Evolutionary conservation across 768 basidiomycete species (phyloP).

Genomic region (Myochromella boudieri): DNA sequence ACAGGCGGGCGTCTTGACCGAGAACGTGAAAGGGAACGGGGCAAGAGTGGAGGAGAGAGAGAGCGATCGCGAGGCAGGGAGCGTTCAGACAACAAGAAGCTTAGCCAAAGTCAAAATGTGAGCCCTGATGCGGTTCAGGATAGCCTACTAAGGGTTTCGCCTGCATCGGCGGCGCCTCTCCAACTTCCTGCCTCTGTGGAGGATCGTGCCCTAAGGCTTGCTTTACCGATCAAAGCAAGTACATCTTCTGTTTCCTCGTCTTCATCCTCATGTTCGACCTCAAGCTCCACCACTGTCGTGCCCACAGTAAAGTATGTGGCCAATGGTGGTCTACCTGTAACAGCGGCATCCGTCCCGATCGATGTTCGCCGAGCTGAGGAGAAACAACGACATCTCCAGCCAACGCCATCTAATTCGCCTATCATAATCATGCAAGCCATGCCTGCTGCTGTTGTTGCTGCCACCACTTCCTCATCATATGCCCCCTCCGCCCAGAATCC

Average conservation of each 20-base stretch:
- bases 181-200: not conserved
- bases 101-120: slow-evolving; percentile 33
- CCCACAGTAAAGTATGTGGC: slow-evolving; percentile 1
- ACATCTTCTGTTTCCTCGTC: slow-evolving; percentile 19
- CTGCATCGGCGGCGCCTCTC: slow-evolving; percentile 9
- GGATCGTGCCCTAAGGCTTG: slow-evolving; percentile 1
- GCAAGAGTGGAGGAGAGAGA: slow-evolving; percentile 17
- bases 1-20: slow-evolving; percentile 33
- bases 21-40: slow-evolving; percentile 24
- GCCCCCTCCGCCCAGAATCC: slow-evolving; percentile 2
- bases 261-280: slow-evolving; percentile 23
- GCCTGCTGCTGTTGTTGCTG: slow-evolving; percentile 18
- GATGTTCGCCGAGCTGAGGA: slow-evolving; percentile 19
- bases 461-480: slow-evolving; percentile 7
- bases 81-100: slow-evolving; percentile 33
- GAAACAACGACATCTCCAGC: slow-evolving; percentile 32
- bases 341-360: slow-evolving; percentile 3
- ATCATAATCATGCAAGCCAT: slow-evolving; percentile 30
- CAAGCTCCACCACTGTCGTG: slow-evolving; percentile 25
- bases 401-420: slow-evolving; percentile 68
- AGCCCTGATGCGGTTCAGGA: slow-evolving; percentile 35
- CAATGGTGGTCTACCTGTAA: not conserved
- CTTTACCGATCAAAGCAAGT: slow-evolving; percentile 8
- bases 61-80: slow-evolving; percentile 42
- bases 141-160: slow-evolving; percentile 19